Base-by-base conservation (phyloP, 2,329 filamentous ascomycete species). In the Pyrenochaeta sp. region DNA sequence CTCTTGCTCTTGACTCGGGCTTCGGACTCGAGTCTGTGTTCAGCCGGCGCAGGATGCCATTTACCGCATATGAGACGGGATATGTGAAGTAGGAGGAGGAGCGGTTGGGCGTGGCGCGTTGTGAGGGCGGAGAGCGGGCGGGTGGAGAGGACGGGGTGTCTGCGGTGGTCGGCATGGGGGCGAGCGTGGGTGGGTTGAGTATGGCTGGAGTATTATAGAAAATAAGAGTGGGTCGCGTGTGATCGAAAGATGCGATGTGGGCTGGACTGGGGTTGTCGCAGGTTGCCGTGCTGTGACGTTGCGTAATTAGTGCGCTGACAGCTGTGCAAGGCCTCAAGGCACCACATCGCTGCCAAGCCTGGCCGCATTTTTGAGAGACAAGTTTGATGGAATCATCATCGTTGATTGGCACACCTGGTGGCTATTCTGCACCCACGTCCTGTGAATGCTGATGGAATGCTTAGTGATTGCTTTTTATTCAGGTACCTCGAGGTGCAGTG, bases 61-160 rank as follows among this genome's bases (percentile, higher is more conserved):
- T 70, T 27, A 78, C 67, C 26, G 76, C 76, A 61, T 79, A 78
- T 23, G 74, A 67, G 30, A 80, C 70, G 11, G 77, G 77, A 49
- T 76, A 77, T 34, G 75, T 73, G 58, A 79, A 76, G 61, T 77
- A 78, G 29, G 69, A 73, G 15, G 70, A 66, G 42, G 69, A 65
- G 41, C 60, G 60, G 32, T 52, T 48, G 11, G 58, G 49, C 18
- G 53, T 51, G 22, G 38, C 35, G 30, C 38, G 49, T 13, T 37
- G 35, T 11, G 45, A 30, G 22, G 44, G 40, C 17, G 46, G 41
- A 19, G 52, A 48, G 30, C 51, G 54, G 31, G 53, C 49, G 27
- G 58, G 34, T 14, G 51, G 37, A 35, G 48, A 43, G 36, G 51
- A 39, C 34, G 51, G 37, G 21, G 58, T 36, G 22, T 61, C 55